Percentiles rank a stretch among this genome's conserved stretches.
Evolutionary conservation across 2,329 filamentous ascomycete genomes (phyloP).

Genomic region (Venturia pyrina): DNA sequence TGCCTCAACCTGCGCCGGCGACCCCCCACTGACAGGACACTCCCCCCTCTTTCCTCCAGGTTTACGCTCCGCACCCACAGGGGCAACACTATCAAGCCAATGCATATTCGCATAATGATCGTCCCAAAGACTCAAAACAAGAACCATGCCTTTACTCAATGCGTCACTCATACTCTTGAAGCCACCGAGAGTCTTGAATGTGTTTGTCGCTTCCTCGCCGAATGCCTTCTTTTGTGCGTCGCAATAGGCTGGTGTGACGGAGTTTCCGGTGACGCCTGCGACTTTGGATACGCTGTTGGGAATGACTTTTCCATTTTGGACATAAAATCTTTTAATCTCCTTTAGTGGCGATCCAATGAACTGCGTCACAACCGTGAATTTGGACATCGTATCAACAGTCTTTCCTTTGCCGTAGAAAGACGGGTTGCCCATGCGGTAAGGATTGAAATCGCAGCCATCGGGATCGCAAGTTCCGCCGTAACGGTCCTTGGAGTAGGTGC

Average conservation of each 20-base stretch:
- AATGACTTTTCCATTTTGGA: slow-evolving; percentile 41
- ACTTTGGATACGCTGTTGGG: slow-evolving; percentile 34
- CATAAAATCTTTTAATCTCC: slow-evolving; percentile 40
- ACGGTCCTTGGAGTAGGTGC: slow-evolving; percentile 41
- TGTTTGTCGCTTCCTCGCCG: slow-evolving; percentile 32
- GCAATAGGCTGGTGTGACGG: slow-evolving; percentile 51
- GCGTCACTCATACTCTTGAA: slow-evolving; percentile 45
- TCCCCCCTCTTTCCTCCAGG: slow-evolving; percentile 28
- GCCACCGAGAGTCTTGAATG: slow-evolving; percentile 47
- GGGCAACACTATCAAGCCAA: slow-evolving; percentile 51
- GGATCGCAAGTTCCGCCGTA: slow-evolving; percentile 57
- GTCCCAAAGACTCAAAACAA: slow-evolving; percentile 55
- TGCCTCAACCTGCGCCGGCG: slow-evolving; percentile 27
- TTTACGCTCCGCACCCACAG: slow-evolving; percentile 20
- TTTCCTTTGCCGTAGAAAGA: slow-evolving; percentile 52
- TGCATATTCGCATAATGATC: slow-evolving; percentile 61
- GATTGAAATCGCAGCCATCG: slow-evolving; percentile 62
- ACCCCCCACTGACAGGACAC: slow-evolving; percentile 27
- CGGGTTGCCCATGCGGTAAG: slow-evolving; percentile 54
- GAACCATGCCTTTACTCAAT: slow-evolving; percentile 49
- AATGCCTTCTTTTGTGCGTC: slow-evolving; percentile 45
- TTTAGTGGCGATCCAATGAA: slow-evolving; percentile 34
- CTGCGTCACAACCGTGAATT: slow-evolving; percentile 42
- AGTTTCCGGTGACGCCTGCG: slow-evolving; percentile 37
- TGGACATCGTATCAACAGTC: slow-evolving; percentile 32